These are phyloP conservation scores for Ensete ventricosum DNA, from an alignment of 176 grass and related monocot genomes.

Conservation along the genomic window DNA sequence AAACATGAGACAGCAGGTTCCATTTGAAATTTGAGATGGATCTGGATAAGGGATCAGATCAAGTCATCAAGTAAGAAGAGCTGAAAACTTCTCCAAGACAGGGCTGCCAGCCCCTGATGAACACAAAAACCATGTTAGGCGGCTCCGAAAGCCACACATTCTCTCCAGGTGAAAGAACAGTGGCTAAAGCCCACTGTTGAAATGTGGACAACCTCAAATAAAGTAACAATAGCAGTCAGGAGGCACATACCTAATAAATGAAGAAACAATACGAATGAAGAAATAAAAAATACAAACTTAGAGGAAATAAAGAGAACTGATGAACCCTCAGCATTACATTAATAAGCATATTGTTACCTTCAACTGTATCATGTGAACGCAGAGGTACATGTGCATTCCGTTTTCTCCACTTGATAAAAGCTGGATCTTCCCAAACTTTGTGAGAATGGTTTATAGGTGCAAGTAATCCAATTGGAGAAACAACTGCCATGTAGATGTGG, in stretches of 20 bases:
- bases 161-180: no score
- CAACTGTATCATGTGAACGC: constrained; percentile 64
- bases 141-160: no score
- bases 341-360: constrained; percentile 34
- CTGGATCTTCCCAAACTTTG: constrained; percentile 80
- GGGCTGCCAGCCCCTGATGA: no score
- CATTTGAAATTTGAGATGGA: no score
- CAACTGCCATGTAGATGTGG: constrained; percentile 28
- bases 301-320: background rate
- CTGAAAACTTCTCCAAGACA: no score
- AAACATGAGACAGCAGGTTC: no score
- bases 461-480: constrained; percentile 32
- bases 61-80: no score
- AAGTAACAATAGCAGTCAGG: no score
- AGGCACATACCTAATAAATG: background rate
- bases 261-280: background rate
- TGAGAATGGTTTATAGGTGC: constrained; percentile 18
- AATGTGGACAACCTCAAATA: no score
- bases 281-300: background rate
- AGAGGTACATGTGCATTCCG: constrained; percentile 78
- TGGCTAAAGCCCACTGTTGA: no score
- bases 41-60: no score
- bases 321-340: background rate
- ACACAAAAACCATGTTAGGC: no score
- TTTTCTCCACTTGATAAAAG: constrained; percentile 90